A percentile compares a stretch with the other conserved stretches of the same genome.
Evolutionary conservation across 2,329 filamentous ascomycete genomes (phyloP).

Genomic region (Aureobasidium zeae): DNA sequence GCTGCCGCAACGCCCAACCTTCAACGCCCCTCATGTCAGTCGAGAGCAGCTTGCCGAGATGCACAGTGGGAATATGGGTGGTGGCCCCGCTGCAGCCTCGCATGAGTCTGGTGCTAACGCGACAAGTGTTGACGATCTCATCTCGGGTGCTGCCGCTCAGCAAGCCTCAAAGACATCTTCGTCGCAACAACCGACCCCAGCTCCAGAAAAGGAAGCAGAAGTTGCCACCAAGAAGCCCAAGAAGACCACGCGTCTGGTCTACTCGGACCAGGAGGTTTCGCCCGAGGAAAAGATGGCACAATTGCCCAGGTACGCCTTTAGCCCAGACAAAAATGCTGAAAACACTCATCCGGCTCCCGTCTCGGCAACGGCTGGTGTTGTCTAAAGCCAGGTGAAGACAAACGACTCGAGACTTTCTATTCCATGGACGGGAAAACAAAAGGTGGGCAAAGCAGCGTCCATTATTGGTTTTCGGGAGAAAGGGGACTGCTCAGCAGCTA

Average conservation of each 20-base stretch:
- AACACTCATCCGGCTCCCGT: slow-evolving; percentile 24
- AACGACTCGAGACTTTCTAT: slow-evolving; percentile 16
- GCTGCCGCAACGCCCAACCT: slow-evolving; percentile 52
- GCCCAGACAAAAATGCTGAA: slow-evolving; percentile 37
- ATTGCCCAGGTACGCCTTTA: slow-evolving; percentile 65
- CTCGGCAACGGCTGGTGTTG: slow-evolving; percentile 21
- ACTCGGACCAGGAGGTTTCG: slow-evolving; percentile 68
- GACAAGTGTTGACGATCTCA: slow-evolving; percentile 44
- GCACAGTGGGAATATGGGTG: slow-evolving; percentile 42
- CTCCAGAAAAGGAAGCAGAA: slow-evolving; percentile 14
- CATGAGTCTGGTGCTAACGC: slow-evolving; percentile 32
- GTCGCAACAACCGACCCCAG: slow-evolving; percentile 8
- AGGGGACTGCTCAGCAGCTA: slow-evolving; percentile 14
- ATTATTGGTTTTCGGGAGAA: background rate
- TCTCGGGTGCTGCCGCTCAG: slow-evolving; percentile 35
- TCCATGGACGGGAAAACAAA: slow-evolving; percentile 7
- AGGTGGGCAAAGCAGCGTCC: slow-evolving; percentile 12
- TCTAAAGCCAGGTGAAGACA: slow-evolving; percentile 11
- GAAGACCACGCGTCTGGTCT: slow-evolving; percentile 61
- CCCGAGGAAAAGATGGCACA: slow-evolving; percentile 84
- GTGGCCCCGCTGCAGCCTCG: slow-evolving; percentile 23
- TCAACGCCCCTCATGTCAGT: slow-evolving; percentile 46
- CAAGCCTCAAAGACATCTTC: slow-evolving; percentile 17
- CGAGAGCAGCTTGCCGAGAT: slow-evolving; percentile 48
- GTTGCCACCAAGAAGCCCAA: slow-evolving; percentile 39